These are phyloP conservation scores for Tuber brumale DNA, from an alignment of 495 filamentous ascomycete genomes.

Conservation along the genomic window DNA sequence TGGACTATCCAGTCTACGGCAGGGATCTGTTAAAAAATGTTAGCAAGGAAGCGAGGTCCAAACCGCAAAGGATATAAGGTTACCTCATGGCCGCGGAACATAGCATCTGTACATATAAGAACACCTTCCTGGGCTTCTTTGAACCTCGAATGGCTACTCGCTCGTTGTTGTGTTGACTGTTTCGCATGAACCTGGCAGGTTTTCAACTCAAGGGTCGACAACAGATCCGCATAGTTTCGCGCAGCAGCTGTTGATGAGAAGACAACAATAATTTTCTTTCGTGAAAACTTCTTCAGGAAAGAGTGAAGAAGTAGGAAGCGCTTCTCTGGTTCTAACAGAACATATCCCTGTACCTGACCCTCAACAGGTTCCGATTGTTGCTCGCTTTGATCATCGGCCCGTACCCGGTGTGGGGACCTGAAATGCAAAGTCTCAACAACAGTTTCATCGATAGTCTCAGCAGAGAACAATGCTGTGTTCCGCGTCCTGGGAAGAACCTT, in stretches of 20 bases:
- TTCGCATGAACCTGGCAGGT: constrained; percentile 30
- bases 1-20: constrained; percentile 38
- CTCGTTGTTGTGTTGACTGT: constrained; percentile 28
- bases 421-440: constrained; percentile 14
- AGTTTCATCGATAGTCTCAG: constrained; percentile 6
- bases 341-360: constrained; percentile 33
- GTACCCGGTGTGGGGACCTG: constrained; percentile 18
- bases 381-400: constrained; percentile 6
- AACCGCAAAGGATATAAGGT: neutral
- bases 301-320: constrained; percentile 37
- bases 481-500: constrained; percentile 33
- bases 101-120: constrained; percentile 34
- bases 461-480: constrained; percentile 25
- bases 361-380: neutral
- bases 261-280: constrained; percentile 35
- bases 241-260: constrained; percentile 34
- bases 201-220: constrained; percentile 23
- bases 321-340: constrained; percentile 34
- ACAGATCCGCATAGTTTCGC: constrained; percentile 21
- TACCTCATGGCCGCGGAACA: constrained; percentile 33
- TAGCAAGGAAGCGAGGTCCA: constrained; percentile 1
- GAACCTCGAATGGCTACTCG: constrained; percentile 22
- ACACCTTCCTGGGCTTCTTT: constrained; percentile 27
- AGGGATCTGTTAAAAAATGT: constrained; percentile 19
- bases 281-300: constrained; percentile 39